These are phyloP conservation scores for Wickerhamiella parazyma DNA, from an alignment of 805 yeast genomes.

Conservation along the genomic window DNA sequence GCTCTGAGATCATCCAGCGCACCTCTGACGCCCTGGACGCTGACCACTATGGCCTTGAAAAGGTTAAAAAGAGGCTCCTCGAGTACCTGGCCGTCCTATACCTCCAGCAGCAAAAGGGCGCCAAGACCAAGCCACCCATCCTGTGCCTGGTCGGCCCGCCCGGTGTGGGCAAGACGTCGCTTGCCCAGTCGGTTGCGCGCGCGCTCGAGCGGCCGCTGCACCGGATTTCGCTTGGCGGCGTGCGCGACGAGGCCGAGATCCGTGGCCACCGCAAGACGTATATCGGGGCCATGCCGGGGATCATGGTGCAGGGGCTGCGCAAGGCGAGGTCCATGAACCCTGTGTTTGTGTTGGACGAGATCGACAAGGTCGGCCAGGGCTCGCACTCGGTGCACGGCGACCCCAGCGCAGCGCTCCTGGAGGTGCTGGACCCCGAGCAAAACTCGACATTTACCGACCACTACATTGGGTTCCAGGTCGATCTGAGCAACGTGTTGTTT, in stretches of 20 bases:
- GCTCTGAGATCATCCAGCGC: conserved; percentile 30
- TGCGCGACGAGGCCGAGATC: conserved; percentile 77
- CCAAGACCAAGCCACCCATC: conserved; percentile 44
- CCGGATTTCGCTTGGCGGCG: conserved; percentile 73
- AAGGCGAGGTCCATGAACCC: conserved; percentile 72
- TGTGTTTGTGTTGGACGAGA: conserved; percentile 69
- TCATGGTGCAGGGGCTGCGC: conserved; percentile 60
- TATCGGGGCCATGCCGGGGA: conserved; percentile 87
- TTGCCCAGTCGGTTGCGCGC: conserved; percentile 68
- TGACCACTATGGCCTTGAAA: conserved; percentile 69
- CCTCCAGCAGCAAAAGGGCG: conserved; percentile 28
- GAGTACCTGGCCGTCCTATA: conserved; percentile 72
- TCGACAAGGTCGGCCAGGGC: conserved; percentile 57
- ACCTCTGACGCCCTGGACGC: conserved; percentile 48
- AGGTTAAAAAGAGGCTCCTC: conserved; percentile 59
- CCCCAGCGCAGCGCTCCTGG: conserved; percentile 79
- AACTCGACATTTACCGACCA: conserved; percentile 66
- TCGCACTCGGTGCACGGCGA: conserved; percentile 55
- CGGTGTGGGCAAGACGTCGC: conserved; percentile 83
- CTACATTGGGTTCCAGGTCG: conserved; percentile 74
- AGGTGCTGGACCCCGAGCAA: conserved; percentile 84
- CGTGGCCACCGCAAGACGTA: conserved; percentile 86
- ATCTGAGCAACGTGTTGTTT: conserved; percentile 65
- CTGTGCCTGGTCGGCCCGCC: conserved; percentile 81
- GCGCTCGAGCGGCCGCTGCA: conserved; percentile 65